A percentile compares a stretch with the other conserved stretches of the same genome.
Conservation (phyloP, 2,329 filamentous ascomycete species). For the Epichloe glyceriae region DNA sequence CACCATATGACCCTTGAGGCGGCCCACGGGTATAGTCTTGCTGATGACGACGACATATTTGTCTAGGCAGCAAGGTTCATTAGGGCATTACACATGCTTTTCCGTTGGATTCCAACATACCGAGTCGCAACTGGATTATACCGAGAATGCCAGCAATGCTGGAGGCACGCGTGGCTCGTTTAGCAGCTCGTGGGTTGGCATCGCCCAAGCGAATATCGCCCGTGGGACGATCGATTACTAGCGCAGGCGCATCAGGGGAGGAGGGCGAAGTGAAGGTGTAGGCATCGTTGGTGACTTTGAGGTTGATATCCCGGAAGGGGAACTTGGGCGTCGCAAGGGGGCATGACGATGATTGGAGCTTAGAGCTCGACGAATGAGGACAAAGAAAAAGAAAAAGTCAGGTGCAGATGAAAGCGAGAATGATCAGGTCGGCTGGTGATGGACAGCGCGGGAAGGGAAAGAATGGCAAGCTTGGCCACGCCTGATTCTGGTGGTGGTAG, state of each 20-base stretch:
- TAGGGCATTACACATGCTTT: background rate
- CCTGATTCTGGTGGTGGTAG: background rate
- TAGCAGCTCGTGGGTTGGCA: constrained; percentile 60
- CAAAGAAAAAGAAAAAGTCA: background rate
- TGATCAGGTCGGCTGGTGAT: background rate
- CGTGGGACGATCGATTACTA: constrained; percentile 83
- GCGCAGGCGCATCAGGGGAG: constrained; percentile 72
- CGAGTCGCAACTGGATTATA: constrained; percentile 83
- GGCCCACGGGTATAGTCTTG: constrained; percentile 81
- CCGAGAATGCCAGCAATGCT: constrained; percentile 93
- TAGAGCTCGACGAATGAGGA: background rate
- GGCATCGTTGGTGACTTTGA: constrained; percentile 80
- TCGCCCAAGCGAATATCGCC: constrained; percentile 81
- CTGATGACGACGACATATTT: constrained; percentile 97
- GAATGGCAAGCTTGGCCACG: background rate
- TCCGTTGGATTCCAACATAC: constrained; percentile 34
- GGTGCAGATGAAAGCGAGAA: background rate
- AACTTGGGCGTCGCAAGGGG: constrained; percentile 25
- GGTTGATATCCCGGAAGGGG: constrained; percentile 93
- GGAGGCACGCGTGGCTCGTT: constrained; percentile 61
- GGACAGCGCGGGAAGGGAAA: background rate
- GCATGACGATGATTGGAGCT: constrained; percentile 18
- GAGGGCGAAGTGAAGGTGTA: constrained; percentile 97
- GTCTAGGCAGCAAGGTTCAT: constrained; percentile 32
- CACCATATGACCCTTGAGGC: constrained; percentile 89